Conservation (phyloP, 2,329 filamentous ascomycete genomes). For the Aspergillus awamori region DNA sequence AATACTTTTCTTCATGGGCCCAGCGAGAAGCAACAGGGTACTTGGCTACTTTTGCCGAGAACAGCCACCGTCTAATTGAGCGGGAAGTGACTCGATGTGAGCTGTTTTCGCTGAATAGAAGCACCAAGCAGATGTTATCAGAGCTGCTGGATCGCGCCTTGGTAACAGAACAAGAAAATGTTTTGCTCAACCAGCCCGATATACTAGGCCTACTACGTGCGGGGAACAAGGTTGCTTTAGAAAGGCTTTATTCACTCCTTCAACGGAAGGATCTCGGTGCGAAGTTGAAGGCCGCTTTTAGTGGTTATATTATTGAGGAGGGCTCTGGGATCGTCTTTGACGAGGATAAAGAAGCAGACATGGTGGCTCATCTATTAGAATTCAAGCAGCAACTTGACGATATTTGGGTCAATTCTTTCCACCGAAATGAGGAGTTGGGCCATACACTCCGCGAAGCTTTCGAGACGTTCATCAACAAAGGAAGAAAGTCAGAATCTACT, state of each 20-base stretch:
- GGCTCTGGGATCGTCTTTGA: slow-evolving; percentile 80
- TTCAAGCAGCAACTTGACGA: slow-evolving; percentile 79
- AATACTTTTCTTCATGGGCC: slow-evolving; percentile 72
- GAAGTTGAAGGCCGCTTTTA: slow-evolving; percentile 72
- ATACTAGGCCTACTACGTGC: slow-evolving; percentile 73
- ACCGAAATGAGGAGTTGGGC: slow-evolving; percentile 72
- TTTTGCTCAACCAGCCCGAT: slow-evolving; percentile 67
- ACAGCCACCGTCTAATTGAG: slow-evolving; percentile 69
- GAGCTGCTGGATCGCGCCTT: slow-evolving; percentile 72
- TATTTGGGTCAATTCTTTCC: slow-evolving; percentile 76
- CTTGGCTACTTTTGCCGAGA: slow-evolving; percentile 74
- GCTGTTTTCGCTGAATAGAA: slow-evolving; percentile 76
- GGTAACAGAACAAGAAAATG: slow-evolving; percentile 67
- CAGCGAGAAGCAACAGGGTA: slow-evolving; percentile 64
- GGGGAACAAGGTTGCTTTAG: slow-evolving; percentile 70
- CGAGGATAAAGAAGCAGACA: slow-evolving; percentile 74
- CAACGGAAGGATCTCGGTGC: slow-evolving; percentile 70
- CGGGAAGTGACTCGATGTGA: slow-evolving; percentile 77
- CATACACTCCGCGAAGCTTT: slow-evolving; percentile 84
- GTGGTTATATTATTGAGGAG: slow-evolving; percentile 73
- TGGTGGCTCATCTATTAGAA: slow-evolving; percentile 80
- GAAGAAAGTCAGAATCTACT: slow-evolving; percentile 67
- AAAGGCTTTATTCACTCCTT: slow-evolving; percentile 76
- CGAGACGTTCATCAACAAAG: slow-evolving; percentile 87
- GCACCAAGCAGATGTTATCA: slow-evolving; percentile 77